Conservation (phyloP, 495 filamentous ascomycete genomes). For the Pyronema omphalodes region DNA sequence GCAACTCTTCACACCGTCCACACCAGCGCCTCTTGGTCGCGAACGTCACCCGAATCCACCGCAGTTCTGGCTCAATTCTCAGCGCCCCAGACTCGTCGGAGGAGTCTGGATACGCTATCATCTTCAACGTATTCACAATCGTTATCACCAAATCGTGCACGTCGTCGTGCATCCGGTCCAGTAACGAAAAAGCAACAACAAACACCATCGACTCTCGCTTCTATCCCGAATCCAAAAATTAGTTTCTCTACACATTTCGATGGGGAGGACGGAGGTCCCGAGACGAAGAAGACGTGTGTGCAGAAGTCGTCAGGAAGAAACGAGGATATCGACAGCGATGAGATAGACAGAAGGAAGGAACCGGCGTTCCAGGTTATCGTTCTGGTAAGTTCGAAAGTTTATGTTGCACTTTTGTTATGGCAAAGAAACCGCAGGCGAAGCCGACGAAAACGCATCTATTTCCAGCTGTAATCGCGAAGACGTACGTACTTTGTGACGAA, state of each 20-base stretch:
- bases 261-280: not conserved
- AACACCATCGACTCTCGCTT: not conserved
- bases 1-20: too few species aligned
- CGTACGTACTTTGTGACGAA: too few species aligned
- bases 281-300: not conserved
- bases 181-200: slow-evolving; percentile 3
- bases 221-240: not conserved
- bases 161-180: slow-evolving; percentile 1
- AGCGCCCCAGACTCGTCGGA: not conserved
- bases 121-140: slow-evolving; percentile 7
- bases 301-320: not conserved
- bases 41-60: not conserved
- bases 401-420: too few species aligned
- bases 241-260: slow-evolving; percentile 1
- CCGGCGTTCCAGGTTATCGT: slow-evolving; percentile 63
- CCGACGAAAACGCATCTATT: too few species aligned
- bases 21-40: too few species aligned
- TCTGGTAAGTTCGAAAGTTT: slow-evolving; percentile 39
- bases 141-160: slow-evolving; percentile 5
- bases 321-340: not conserved
- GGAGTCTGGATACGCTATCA: not conserved
- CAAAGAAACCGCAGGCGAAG: too few species aligned
- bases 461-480: too few species aligned
- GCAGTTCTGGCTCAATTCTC: slow-evolving; percentile 1
- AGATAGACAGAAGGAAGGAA: slow-evolving; percentile 7